phyloP scores from a whole-genome alignment of 495 filamentous ascomycete species.

The Endocarpon pusillum region DNA sequence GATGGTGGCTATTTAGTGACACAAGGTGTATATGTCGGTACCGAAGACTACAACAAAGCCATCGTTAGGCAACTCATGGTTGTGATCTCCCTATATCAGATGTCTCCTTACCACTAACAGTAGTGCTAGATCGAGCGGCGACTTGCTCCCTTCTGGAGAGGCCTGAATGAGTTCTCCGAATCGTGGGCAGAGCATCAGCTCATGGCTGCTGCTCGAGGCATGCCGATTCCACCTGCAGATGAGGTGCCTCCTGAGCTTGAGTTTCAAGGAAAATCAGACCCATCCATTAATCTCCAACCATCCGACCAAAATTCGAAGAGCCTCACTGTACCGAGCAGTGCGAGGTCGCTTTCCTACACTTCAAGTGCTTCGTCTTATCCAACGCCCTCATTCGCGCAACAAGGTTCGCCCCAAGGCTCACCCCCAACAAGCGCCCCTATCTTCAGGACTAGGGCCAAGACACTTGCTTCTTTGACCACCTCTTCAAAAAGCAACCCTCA shows the following conservation, averaged over 20 bases:
- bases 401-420: slow-evolving; percentile 30
- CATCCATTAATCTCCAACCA: slow-evolving; percentile 21
- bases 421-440: slow-evolving; percentile 46
- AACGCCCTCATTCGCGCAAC: slow-evolving; percentile 32
- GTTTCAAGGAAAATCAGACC: slow-evolving; percentile 23
- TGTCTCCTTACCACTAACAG: slow-evolving; percentile 6
- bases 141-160: slow-evolving; percentile 88
- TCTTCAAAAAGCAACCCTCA: slow-evolving; percentile 48
- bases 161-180: slow-evolving; percentile 72
- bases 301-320: slow-evolving; percentile 36
- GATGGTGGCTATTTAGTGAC: slow-evolving; percentile 94
- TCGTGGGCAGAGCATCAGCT: slow-evolving; percentile 90
- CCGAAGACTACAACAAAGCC: slow-evolving; percentile 83
- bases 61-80: slow-evolving; percentile 89
- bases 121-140: slow-evolving; percentile 64
- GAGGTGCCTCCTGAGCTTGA: slow-evolving; percentile 57
- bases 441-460: slow-evolving; percentile 59
- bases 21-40: slow-evolving; percentile 77
- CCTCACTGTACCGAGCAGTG: slow-evolving; percentile 60
- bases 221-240: slow-evolving; percentile 71
- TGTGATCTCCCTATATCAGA: slow-evolving; percentile 1
- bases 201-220: slow-evolving; percentile 72
- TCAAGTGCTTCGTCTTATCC: slow-evolving; percentile 44
- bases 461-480: slow-evolving; percentile 64
- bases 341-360: slow-evolving; percentile 54